Base-by-base conservation (phyloP, 352 stramenopile genomes). In the Globisporangium echinulatum region DNA sequence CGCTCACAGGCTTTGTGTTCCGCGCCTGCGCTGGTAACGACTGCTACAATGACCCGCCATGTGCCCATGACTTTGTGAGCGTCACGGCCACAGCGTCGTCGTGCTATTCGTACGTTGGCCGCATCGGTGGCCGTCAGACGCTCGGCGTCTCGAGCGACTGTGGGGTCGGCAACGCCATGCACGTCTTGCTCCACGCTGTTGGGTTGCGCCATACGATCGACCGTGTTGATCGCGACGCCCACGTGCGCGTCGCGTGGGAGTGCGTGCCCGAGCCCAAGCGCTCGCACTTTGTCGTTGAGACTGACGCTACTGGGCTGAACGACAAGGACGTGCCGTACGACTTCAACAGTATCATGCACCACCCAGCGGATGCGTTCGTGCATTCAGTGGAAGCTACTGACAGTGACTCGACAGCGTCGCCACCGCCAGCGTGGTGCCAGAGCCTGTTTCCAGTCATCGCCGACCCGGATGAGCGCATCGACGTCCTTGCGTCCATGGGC, bases 291-390 rank as follows among this genome's bases (percentile, higher is more conserved):
- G 62, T 88, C 40, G 70, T 83, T 14, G 81, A 94, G 64, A 71
- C 88, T 14, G 81, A 94, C 63, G 72, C 88, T 14, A 46, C 38
- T 14, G 43, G 17, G 8, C 48, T 71, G 43, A 56, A 61, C 37
- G 61, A 63, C 38, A 53, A 44, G 17, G 64, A 58, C 25, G 57
- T 73, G 7, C 77, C 82, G 2, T 94, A 94, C 66, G 81, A 94
- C 54, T 88, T 90, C 58, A 91, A 80, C 69, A 92, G 82, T 61
- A 88, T 94, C 67, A 94, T 94, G 82, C 85, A 94, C 60, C 77
- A 88, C 54, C 77, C 82, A 11, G 56, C 73, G 0, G 72, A 86
- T 59, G 85, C 80, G 6, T 94, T 94, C 47, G 79, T 88, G 40
- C 75, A 79, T 54, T 78, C 66, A 33, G 0, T 50, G 59, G 67